Percentiles rank a stretch among this genome's conserved stretches.
phyloP scores from a whole-genome alignment of 2,329 filamentous ascomycete genomes.

The Septoria petroselini region DNA sequence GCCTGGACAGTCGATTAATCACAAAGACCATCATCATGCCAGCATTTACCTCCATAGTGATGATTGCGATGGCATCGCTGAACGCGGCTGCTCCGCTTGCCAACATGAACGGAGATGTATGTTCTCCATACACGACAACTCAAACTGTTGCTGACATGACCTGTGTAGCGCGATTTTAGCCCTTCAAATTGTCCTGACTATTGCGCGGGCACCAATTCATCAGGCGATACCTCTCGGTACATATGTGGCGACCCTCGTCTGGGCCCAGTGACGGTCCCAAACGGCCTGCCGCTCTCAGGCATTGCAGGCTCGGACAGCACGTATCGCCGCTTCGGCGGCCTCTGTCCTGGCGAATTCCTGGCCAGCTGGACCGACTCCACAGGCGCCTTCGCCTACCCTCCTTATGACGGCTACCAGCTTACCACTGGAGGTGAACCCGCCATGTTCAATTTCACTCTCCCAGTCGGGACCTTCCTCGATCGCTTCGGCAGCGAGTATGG shows the following conservation, averaged over 20 bases:
- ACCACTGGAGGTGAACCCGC: conserved; percentile 5
- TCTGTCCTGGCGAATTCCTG: conserved; percentile 16
- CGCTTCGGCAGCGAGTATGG: conserved; percentile 17
- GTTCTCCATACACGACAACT: no score
- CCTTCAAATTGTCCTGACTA: conserved; percentile 4
- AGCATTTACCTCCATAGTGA: no score
- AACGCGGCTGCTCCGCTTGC: no score
- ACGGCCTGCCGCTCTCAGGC: conserved; percentile 8
- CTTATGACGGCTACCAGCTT: conserved; percentile 15
- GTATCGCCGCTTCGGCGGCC: conserved; percentile 17
- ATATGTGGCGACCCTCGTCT: conserved; percentile 14
- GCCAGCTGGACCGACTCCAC: conserved; percentile 10
- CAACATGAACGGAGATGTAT: no score
- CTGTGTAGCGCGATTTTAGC: conserved; percentile 4
- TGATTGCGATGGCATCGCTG: no score
- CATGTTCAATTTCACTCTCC: conserved; percentile 8
- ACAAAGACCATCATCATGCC: no score
- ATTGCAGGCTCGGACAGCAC: conserved; percentile 15
- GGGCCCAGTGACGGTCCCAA: conserved; percentile 10
- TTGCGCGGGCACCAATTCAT: conserved; percentile 13
- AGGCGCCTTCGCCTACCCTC: conserved; percentile 11
- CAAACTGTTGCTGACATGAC: not conserved
- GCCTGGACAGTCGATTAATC: no score
- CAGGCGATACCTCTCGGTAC: conserved; percentile 2
- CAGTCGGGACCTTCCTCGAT: conserved; percentile 12